Evolutionary conservation across 306 rosid species (phyloP), one percentile per base, ranked within the genome.

Genomic region (Argentina anserina): DNA sequence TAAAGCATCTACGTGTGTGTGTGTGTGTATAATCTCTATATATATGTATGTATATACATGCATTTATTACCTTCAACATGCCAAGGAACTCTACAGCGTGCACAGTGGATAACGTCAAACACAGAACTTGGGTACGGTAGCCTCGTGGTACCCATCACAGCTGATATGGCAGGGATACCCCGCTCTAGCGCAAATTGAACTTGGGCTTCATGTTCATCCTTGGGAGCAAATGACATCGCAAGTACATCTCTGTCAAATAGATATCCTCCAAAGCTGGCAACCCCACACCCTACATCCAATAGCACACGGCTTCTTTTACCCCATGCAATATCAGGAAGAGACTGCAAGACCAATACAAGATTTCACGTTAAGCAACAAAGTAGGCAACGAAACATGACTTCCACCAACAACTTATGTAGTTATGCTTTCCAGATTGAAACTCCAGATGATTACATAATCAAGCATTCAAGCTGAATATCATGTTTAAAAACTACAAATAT

Each of bases 71-170:
- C 97, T 85, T 92, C 97, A 80, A 79, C 41, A 75, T 92, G 97
- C 97, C 97, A 92, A 78, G 97, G 96, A 75, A 92, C 97, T 86
- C 97, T 90, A 78, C 97, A 92, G 36, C 96, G 97, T 7, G 97
- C 97, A 74, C 97, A 92, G 73, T 92, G 97, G 66, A 92, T 25
- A 74, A 92, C 74, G 85, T 92, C 97, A 81, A 90, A 92, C 68
- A 92, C 93, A 64, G 84, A 75, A 70, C 92, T 73, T 9, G 97
- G 96, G 76, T 79, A 92, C 46, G 90, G 90, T 55, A 92, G 86
- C 73, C 97, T 86, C 78, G 82, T 85, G 58, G 85, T 70, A 52
- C 97, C 97, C 97, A 92, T 92, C 53, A 85, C 97, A 45, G 89
- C 91, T 68, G 85, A 76, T 76, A 83, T 86, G 49, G 97, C 96